Evolutionary conservation across 176 grass and related monocot species (phyloP).

Genomic region (Juncus inflexus): DNA sequence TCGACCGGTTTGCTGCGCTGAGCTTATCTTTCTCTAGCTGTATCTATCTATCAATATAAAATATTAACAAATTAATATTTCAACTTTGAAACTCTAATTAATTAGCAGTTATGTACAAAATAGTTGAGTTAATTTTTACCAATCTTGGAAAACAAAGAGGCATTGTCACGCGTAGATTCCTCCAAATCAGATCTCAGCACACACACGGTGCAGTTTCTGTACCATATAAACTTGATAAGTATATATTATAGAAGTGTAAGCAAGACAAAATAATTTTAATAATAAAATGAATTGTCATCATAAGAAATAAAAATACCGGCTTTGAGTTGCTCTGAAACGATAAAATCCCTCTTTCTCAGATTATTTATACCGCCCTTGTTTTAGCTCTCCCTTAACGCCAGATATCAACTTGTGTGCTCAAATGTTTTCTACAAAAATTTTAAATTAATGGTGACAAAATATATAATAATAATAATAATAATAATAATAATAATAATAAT

Average conservation of each 20-base stretch:
- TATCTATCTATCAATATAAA: slow-evolving; percentile 25
- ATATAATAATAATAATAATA: no score
- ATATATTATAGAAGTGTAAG: background rate
- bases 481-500: no score
- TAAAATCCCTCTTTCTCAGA: slow-evolving; percentile 75
- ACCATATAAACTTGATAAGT: background rate
- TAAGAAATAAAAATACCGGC: slow-evolving; percentile 41
- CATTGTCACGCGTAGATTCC: slow-evolving; percentile 77
- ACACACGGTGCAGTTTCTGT: slow-evolving; percentile 98
- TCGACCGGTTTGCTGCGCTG: slow-evolving; percentile 80
- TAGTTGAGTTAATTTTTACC: slow-evolving; percentile 33
- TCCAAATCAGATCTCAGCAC: slow-evolving; percentile 77
- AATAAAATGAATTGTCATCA: background rate
- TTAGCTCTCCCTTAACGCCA: slow-evolving; percentile 67
- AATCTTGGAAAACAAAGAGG: slow-evolving; percentile 71
- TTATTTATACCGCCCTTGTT: slow-evolving; percentile 69
- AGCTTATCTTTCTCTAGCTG: slow-evolving; percentile 76
- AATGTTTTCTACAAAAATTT: slow-evolving; percentile 55
- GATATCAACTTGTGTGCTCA: slow-evolving; percentile 70
- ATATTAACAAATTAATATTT: background rate
- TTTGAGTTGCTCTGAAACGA: slow-evolving; percentile 92
- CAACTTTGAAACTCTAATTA: background rate
- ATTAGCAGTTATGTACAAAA: background rate
- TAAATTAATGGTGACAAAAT: background rate
- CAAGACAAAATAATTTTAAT: background rate